Conservation (phyloP, 169 alveolate genomes). For the Plasmodium cynomolgi region DNA sequence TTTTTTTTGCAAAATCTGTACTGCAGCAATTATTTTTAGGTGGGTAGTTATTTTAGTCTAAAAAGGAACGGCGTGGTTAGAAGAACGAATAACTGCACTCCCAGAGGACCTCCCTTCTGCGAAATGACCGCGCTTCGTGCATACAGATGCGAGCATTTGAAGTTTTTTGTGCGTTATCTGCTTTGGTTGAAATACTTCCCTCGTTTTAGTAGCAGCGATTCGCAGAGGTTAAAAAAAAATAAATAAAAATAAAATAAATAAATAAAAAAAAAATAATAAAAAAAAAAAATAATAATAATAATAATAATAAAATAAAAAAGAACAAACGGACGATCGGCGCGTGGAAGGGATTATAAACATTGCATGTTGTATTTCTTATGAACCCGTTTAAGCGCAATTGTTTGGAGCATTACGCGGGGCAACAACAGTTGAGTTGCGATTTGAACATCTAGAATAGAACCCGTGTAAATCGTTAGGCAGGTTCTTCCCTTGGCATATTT, state of each 20-base stretch:
- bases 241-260: too few relatives aligned
- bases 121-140: neutral
- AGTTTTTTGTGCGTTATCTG: neutral
- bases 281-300: too few relatives aligned
- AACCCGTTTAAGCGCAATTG: neutral
- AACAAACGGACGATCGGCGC: neutral
- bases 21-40: neutral
- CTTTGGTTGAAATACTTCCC: neutral
- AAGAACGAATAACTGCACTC: neutral
- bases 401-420: neutral
- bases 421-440: neutral
- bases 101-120: neutral
- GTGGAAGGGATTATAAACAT: neutral
- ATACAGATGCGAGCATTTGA: neutral
- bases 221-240: neutral
- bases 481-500: neutral
- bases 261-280: too few relatives aligned
- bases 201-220: neutral
- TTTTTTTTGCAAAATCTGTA: neutral
- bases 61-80: neutral
- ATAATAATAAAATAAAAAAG: too few relatives aligned
- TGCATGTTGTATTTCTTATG: neutral
- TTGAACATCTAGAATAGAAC: neutral
- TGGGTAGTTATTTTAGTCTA: neutral
- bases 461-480: neutral